These are phyloP conservation scores for Flaveria ramosissima DNA, from an alignment of 129 eudicot genomes.

Conservation along the genomic window DNA sequence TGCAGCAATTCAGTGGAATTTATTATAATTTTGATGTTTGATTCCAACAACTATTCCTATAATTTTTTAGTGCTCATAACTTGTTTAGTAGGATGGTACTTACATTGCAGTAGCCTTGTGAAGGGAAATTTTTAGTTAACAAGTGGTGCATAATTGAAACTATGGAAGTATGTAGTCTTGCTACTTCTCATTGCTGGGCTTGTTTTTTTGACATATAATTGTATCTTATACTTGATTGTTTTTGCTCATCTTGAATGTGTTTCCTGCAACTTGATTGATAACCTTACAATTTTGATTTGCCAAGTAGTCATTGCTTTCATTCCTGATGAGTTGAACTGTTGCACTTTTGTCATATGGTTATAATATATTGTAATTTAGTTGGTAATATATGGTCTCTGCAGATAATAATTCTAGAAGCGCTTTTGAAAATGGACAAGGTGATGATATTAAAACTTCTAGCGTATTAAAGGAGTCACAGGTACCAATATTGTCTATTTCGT, in stretches of 20 bases:
- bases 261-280: constrained; percentile 12
- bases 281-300: not conserved
- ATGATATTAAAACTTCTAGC: constrained; percentile 36
- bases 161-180: not conserved
- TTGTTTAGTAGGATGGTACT: not conserved
- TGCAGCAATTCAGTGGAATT: not conserved
- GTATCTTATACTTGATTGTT: not conserved
- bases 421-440: constrained; percentile 45
- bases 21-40: not conserved
- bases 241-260: not conserved
- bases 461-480: constrained; percentile 41
- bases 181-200: not conserved
- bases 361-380: not conserved
- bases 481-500: not conserved
- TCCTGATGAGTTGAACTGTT: not conserved
- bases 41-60: not conserved
- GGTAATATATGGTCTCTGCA: constrained; percentile 34
- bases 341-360: not conserved
- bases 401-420: constrained; percentile 52
- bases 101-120: not conserved
- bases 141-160: not conserved
- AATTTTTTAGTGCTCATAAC: not conserved
- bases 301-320: not conserved
- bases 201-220: not conserved
- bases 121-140: not conserved